A percentile compares a stretch with the other conserved stretches of the same genome.
Evolutionary conservation across 1,139 yeast genomes (phyloP).

Genomic region (Sugiyamaella pinicola): DNA sequence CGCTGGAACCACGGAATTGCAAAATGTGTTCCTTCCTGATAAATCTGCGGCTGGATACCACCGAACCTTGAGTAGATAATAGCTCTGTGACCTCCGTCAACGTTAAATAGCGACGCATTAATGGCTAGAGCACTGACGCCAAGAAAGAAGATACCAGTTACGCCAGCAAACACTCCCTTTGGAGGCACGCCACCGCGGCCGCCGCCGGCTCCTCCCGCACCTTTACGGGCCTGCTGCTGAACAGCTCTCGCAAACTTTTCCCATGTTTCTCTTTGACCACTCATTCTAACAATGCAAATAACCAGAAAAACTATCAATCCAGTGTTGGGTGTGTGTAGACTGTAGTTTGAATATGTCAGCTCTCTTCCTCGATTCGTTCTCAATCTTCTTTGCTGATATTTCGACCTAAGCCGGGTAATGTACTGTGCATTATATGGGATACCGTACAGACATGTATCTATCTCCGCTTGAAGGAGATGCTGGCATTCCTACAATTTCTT

Average conservation of each 20-base stretch:
- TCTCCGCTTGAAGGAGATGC: background rate
- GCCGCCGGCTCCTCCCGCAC: constrained; percentile 39
- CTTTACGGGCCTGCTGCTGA: constrained; percentile 61
- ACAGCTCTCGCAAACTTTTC: constrained; percentile 65
- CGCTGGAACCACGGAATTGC: constrained; percentile 94
- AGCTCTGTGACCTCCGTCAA: constrained; percentile 99
- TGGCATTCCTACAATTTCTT: background rate
- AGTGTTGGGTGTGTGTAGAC: too few relatives aligned
- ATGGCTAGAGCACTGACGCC: constrained; percentile 71
- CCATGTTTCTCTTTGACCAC: constrained; percentile 48
- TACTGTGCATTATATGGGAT: too few relatives aligned
- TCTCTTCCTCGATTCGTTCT: background rate
- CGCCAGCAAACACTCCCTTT: constrained; percentile 55
- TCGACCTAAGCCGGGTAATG: constrained; percentile 1
- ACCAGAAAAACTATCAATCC: background rate
- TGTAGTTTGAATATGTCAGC: too few relatives aligned
- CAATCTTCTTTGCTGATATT: too few relatives aligned
- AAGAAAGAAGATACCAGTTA: constrained; percentile 72
- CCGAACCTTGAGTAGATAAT: constrained; percentile 84
- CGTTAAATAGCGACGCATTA: constrained; percentile 84
- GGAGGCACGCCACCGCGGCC: constrained; percentile 45
- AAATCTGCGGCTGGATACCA: constrained; percentile 85
- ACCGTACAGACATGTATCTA: background rate
- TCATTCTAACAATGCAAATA: constrained; percentile 24
- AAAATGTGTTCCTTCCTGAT: constrained; percentile 93